A percentile compares a stretch with the other conserved stretches of the same genome.
Conservation (phyloP, 2,329 filamentous ascomycete genomes). For the Fusarium agapanthi region DNA sequence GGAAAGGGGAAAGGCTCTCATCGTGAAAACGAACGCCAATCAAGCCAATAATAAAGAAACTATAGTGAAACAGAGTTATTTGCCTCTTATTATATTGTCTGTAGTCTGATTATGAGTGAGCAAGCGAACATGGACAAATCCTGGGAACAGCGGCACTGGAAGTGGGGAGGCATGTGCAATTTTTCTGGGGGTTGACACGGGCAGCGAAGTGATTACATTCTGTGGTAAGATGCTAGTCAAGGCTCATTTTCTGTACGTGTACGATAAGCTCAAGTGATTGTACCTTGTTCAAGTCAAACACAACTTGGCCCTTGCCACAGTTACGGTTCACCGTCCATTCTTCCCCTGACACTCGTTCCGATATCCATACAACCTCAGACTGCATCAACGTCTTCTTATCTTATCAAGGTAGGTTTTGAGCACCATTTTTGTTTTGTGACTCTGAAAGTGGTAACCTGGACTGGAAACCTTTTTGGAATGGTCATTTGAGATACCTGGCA, state of each 20-base stretch:
- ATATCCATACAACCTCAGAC: too few species aligned
- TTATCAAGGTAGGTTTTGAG: neutral
- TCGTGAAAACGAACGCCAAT: rapidly evolving
- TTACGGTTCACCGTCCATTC: neutral
- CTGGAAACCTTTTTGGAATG: neutral
- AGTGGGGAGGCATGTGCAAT: neutral
- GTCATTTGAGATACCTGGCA: neutral
- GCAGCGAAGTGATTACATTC: too few species aligned
- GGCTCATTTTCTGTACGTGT: rapidly evolving
- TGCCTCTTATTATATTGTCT: rapidly evolving
- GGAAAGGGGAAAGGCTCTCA: neutral
- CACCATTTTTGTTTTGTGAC: rapidly evolving
- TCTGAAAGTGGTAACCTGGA: too few species aligned
- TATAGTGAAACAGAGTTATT: rapidly evolving
- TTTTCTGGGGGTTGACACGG: too few species aligned
- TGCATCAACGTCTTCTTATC: neutral
- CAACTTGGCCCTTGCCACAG: neutral
- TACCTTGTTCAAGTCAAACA: too few species aligned
- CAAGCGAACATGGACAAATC: rapidly evolving
- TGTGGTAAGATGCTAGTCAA: neutral
- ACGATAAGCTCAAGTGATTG: rapidly evolving
- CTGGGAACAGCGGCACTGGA: neutral
- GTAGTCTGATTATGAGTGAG: rapidly evolving
- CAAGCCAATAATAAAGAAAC: neutral
- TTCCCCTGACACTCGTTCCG: neutral